Evolutionary conservation across 208 protist genomes (phyloP), one percentile per base, ranked within the genome.

Genomic region (Strigomonas culicis): DNA sequence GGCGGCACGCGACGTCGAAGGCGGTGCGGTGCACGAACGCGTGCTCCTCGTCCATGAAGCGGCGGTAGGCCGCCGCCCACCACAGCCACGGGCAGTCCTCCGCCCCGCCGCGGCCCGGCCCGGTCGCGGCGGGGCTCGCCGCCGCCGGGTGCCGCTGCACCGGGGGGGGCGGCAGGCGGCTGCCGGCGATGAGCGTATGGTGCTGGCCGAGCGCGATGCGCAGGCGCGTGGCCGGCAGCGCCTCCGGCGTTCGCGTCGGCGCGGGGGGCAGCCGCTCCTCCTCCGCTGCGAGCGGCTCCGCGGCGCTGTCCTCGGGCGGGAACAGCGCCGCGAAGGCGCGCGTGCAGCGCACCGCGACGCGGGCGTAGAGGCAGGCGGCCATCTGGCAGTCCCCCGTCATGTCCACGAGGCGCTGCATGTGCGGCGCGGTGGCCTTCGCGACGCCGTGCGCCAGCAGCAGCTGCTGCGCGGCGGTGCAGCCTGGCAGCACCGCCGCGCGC

Each of bases 311-410:
- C 24, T 56, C 21, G 7, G 4, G 7, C 34, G 4, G 34, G 34
- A 39, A 39, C 7, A 39, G 34, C 7, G 4, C 34, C 34, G 34
- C 34, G 34, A 39, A 13, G 34, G 10, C 34, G 10, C 34, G 34
- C 7, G 7, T 39, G 34, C 34, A 39, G 34, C 34, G 34, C 56
- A 80, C 77, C 7, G 79, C 88, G 10, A 95, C 68, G 24, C 86
- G 80, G 30, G 86, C 84, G 74, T 82, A 95, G 7, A 95, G 70
- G 64, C 89, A 95, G 22, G 86, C 86, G 21, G 77, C 89, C 19
- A 93, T 76, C 64, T 95, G 89, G 47, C 90, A 91, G 68, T 95
- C 80, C 4, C 82, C 86, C 0, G 89, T 92, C 70, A 66, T 73
- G 59, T 95, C 86, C 22, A 95, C 89, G 25, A 93, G 86, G 24